These are phyloP conservation scores for Beauveria caledonica DNA, from an alignment of 2,329 filamentous ascomycete genomes.

Conservation along the genomic window DNA sequence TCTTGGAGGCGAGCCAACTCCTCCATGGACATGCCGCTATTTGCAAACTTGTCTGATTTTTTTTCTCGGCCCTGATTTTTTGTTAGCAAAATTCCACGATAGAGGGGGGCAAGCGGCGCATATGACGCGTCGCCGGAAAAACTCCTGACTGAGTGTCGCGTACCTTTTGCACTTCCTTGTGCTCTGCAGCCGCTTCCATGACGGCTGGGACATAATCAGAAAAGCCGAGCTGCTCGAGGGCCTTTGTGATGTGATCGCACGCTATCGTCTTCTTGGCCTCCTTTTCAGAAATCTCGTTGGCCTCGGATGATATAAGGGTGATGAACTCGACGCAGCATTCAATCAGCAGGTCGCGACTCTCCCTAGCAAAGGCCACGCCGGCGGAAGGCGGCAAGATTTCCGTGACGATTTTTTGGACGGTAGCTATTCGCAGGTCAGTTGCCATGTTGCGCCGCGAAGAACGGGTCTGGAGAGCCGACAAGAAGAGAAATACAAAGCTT, in stretches of 20 bases:
- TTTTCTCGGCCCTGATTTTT: slow-evolving; percentile 73
- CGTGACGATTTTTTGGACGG: slow-evolving; percentile 78
- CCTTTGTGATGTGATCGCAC: slow-evolving; percentile 94
- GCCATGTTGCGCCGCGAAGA: background rate
- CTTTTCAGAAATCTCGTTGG: slow-evolving; percentile 97
- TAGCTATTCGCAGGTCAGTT: slow-evolving; percentile 39
- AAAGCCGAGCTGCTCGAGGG: slow-evolving; percentile 86
- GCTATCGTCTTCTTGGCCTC: slow-evolving; percentile 99
- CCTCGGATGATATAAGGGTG: slow-evolving; percentile 94
- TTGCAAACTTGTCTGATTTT: slow-evolving; percentile 94
- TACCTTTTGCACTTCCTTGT: slow-evolving; percentile 90
- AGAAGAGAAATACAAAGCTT: background rate
- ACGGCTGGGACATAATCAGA: slow-evolving; percentile 86
- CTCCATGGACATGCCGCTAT: slow-evolving; percentile 85
- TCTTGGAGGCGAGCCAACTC: slow-evolving; percentile 83
- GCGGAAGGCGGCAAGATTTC: slow-evolving; percentile 75
- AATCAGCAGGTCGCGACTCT: slow-evolving; percentile 89
- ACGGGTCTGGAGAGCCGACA: background rate
- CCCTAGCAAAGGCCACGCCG: slow-evolving; percentile 84
- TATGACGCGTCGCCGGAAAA: slow-evolving; percentile 42
- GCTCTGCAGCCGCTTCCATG: slow-evolving; percentile 76
- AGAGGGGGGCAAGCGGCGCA: background rate
- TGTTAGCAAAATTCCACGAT: slow-evolving; percentile 48
- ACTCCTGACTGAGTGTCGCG: slow-evolving; percentile 15
- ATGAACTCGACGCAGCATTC: slow-evolving; percentile 99